Conservation (phyloP, 495 filamentous ascomycete genomes). For the Neurospora cerealis region DNA sequence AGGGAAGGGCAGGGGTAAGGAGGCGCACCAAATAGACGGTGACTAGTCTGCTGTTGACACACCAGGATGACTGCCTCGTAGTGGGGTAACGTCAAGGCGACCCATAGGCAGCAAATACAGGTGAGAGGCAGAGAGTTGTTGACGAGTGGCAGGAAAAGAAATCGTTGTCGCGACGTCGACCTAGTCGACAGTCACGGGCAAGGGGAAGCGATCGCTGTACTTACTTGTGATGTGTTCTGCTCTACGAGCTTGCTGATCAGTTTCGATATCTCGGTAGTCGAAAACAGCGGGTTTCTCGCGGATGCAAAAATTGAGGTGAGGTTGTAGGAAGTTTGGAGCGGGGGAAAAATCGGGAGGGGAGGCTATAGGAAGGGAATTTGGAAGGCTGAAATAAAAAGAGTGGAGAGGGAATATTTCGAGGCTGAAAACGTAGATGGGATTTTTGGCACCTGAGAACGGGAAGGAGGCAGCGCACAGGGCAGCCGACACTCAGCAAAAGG, state of each 20-base stretch:
- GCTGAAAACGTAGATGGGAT: neutral
- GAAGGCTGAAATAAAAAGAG: neutral
- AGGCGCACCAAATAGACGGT: neutral
- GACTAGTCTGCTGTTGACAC: neutral
- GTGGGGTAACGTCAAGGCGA: neutral
- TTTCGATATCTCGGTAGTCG: neutral
- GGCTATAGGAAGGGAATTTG: neutral
- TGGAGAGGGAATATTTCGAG: neutral
- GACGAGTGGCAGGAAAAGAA: neutral
- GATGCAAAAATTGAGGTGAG: neutral
- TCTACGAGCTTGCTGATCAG: neutral
- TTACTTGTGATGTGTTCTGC: neutral
- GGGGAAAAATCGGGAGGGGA: neutral
- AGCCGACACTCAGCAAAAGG: neutral
- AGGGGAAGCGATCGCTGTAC: neutral
- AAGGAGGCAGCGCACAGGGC: neutral
- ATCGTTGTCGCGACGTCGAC: neutral
- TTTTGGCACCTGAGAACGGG: neutral
- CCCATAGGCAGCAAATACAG: neutral
- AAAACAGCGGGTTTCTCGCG: neutral
- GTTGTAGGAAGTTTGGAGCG: neutral
- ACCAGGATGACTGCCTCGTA: neutral
- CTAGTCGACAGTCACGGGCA: neutral
- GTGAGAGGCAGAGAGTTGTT: neutral
- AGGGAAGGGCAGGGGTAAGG: neutral